Evolutionary conservation across 352 stramenopile genomes (phyloP).

Genomic region (Globisporangium iwayamae): DNA sequence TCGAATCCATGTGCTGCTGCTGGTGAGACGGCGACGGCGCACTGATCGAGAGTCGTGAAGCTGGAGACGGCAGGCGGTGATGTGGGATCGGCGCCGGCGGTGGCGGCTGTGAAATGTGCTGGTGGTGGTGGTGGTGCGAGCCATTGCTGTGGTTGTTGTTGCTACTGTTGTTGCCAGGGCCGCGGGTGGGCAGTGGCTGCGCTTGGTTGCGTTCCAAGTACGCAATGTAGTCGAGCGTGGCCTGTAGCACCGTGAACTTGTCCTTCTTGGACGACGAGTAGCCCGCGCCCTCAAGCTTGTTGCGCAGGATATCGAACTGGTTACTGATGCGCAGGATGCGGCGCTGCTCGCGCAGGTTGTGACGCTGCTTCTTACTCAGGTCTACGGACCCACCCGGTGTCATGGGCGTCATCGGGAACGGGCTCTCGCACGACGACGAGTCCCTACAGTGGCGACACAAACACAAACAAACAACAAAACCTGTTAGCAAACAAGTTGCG

Average conservation of each 20-base stretch:
- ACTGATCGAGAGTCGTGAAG: constrained; percentile 44
- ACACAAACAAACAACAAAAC: not conserved
- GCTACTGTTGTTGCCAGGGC: constrained; percentile 15
- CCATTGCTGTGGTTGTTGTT: constrained; percentile 15
- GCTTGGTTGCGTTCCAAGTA: constrained; percentile 66
- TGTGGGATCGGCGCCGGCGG: constrained; percentile 13
- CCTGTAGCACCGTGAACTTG: constrained; percentile 83
- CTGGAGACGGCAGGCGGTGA: constrained; percentile 32
- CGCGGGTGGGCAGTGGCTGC: constrained; percentile 13
- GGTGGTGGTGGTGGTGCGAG: constrained; percentile 6
- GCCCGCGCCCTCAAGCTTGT: constrained; percentile 67
- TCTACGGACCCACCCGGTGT: constrained; percentile 47
- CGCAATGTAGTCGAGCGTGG: constrained; percentile 80
- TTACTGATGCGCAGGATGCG: constrained; percentile 82
- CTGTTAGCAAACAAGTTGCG: constrained; percentile 2
- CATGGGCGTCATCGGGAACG: constrained; percentile 55
- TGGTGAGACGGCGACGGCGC: constrained; percentile 29
- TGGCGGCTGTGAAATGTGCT: constrained; percentile 23
- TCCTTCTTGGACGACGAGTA: constrained; percentile 82
- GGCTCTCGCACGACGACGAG: constrained; percentile 66
- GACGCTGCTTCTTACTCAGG: constrained; percentile 81
- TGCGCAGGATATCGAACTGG: constrained; percentile 78
- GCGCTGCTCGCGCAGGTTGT: constrained; percentile 80
- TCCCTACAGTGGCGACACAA: constrained; percentile 22
- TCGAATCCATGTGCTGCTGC: constrained; percentile 22